phyloP scores from a whole-genome alignment of 2,329 filamentous ascomycete species.

The Colletotrichum agaves region DNA sequence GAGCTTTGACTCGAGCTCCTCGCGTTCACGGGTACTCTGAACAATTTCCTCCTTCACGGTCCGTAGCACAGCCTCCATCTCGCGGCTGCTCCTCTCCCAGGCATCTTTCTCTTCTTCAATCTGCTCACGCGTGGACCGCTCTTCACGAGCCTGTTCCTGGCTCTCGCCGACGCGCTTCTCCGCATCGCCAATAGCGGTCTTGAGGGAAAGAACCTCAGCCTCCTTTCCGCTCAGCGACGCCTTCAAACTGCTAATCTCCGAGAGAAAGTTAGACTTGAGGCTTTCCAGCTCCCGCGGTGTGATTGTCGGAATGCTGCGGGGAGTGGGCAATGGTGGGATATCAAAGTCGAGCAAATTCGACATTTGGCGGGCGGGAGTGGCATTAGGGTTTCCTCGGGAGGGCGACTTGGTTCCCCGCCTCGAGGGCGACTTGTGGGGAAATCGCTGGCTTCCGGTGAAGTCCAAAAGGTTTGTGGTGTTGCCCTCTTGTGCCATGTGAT shows the following conservation, averaged over 20 bases:
- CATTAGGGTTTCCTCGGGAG: slow-evolving; percentile 42
- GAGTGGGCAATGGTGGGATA: slow-evolving; percentile 91
- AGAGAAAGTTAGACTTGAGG: slow-evolving; percentile 89
- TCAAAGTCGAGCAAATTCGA: slow-evolving; percentile 88
- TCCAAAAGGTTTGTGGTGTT: slow-evolving; percentile 86
- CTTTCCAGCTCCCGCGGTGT: slow-evolving; percentile 93
- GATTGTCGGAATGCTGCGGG: slow-evolving; percentile 88
- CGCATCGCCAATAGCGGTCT: slow-evolving; percentile 87
- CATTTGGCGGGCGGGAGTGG: slow-evolving; percentile 65
- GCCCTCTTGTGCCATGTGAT: slow-evolving; percentile 52
- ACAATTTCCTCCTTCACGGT: slow-evolving; percentile 86
- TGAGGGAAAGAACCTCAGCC: slow-evolving; percentile 88
- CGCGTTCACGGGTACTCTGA: slow-evolving; percentile 80
- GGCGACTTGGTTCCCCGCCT: slow-evolving; percentile 43
- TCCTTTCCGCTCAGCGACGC: slow-evolving; percentile 93
- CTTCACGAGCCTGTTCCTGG: slow-evolving; percentile 84
- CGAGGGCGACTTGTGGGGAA: slow-evolving; percentile 61
- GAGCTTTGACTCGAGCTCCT: slow-evolving; percentile 79
- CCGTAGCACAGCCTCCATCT: slow-evolving; percentile 84
- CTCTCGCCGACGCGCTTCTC: slow-evolving; percentile 91
- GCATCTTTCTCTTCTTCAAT: slow-evolving; percentile 79
- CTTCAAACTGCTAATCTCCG: slow-evolving; percentile 93
- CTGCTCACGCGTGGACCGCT: slow-evolving; percentile 75
- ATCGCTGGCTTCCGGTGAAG: slow-evolving; percentile 79
- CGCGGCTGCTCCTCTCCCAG: slow-evolving; percentile 86